These are phyloP conservation scores for Rubroboletus satanas DNA, from an alignment of 768 basidiomycete genomes.

Conservation along the genomic window DNA sequence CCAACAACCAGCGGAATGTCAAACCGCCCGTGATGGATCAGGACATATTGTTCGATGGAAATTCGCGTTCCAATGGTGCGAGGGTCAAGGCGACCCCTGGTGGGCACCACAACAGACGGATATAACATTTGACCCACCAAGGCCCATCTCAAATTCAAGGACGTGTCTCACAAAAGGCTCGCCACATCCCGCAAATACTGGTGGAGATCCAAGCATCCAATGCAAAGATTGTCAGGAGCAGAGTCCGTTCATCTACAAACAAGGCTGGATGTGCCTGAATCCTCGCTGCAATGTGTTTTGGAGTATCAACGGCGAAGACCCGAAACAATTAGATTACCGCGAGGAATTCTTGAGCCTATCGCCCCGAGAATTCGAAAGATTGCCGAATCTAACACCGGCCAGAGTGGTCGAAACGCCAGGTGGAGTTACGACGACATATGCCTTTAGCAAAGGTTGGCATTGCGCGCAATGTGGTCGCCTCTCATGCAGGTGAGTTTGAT, in stretches of 20 bases:
- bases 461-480: conserved; percentile 67
- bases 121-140: background rate
- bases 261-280: conserved; percentile 62
- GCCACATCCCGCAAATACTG: background rate
- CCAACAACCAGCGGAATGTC: conserved; percentile 50
- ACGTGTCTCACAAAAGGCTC: background rate
- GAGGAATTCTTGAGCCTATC: conserved; percentile 42
- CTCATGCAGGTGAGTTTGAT: conserved; percentile 57
- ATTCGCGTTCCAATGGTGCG: conserved; percentile 83
- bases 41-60: conserved; percentile 72
- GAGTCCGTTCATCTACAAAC: conserved; percentile 52
- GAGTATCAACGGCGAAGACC: conserved; percentile 32
- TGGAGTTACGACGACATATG: conserved; percentile 48
- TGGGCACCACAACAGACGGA: conserved; percentile 33
- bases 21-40: conserved; percentile 43
- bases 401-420: conserved; percentile 27
- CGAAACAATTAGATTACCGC: conserved; percentile 44
- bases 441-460: conserved; percentile 65
- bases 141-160: background rate
- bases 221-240: conserved; percentile 43
- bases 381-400: conserved; percentile 40
- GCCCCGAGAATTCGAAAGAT: conserved; percentile 26
- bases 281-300: conserved; percentile 58
- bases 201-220: background rate
- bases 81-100: conserved; percentile 60